Base-by-base conservation (phyloP, 257 asterid species). In the Salvia rosmarinus region DNA sequence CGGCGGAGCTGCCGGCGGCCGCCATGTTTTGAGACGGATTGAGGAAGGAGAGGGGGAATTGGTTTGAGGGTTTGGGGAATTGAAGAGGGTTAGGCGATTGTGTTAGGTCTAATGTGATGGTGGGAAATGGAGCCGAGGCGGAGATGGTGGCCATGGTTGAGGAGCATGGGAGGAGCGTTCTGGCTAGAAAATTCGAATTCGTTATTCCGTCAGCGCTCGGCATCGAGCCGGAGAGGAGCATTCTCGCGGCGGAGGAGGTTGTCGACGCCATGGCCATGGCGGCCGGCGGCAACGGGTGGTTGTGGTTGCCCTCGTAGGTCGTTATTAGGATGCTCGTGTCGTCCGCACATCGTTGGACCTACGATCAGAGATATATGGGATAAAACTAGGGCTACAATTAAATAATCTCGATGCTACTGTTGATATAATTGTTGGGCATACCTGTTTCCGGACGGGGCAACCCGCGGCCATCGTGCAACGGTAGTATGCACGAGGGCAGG, bases 231-330 rank as follows among this genome's bases (percentile, higher is more conserved):
- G 99, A 94, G 17, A 94, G 95, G 20, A 91, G 84, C 97, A 89
- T 89, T 73, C 75, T 76, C 5, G 97, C 99, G 0, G 99, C 99
- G 2, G 99, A 84, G 10, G 99, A 88, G n/a, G 99, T 94, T 0
- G 99, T 84, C 1, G 97, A 83, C 39, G 96, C 98, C 99, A 94
- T 94, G 5, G 92, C 96, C 91, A 91, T 86, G 44, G 99, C 99
- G 25, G 99, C 95, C 13, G 98, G 98, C 1, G 99, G 99, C 67
- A 94, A 75, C 1, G 96, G 95, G 78, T 94, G 99, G 78, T 86
- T 91, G 88, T 94, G 99, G 44, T 82, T 91, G 32, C 98, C 98
- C 76, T 94, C 99, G 40, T 94, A 94, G 3, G 99, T 91, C 58
- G 99, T 94, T 64, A 89, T 83, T 9, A 94, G 77, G 46, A 94